A percentile compares a stretch with the other conserved stretches of the same genome.
These are phyloP conservation scores for Colletotrichum falcatum DNA, from an alignment of 2,329 filamentous ascomycete genomes.

Conservation along the genomic window DNA sequence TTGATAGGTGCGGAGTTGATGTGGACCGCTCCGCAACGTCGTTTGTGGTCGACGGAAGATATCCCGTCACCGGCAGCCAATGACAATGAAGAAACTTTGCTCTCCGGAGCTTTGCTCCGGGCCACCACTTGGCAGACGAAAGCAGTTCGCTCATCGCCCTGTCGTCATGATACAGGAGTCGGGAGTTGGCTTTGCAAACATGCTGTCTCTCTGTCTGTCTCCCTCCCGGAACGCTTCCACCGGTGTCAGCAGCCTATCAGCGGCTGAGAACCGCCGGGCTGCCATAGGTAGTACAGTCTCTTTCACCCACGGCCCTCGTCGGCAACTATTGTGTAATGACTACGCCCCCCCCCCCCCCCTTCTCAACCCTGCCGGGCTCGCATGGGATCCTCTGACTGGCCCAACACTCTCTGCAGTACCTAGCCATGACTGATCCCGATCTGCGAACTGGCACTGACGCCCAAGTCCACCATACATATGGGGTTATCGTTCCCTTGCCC, in stretches of 20 bases:
- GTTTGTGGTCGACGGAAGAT: neutral
- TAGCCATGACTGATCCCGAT: neutral
- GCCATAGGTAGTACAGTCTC: no score
- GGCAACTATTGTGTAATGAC: neutral
- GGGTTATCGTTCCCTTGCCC: neutral
- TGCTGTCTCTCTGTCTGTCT: neutral
- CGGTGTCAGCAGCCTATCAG: neutral
- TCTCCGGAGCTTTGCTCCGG: slow-evolving; percentile 28
- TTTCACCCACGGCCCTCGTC: neutral
- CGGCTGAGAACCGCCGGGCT: slow-evolving; percentile 1
- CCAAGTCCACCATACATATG: neutral
- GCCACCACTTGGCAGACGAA: slow-evolving; percentile 20
- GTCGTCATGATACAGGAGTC: slow-evolving; percentile 29
- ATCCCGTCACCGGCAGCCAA: neutral
- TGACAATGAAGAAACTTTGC: neutral
- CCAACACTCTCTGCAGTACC: neutral
- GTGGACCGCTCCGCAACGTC: neutral
- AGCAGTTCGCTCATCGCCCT: slow-evolving; percentile 1
- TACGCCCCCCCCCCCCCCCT: neutral
- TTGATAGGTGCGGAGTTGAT: neutral
- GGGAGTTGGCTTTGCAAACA: neutral
- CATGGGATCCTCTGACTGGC: slow-evolving; percentile 4
- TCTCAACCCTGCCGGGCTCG: neutral
- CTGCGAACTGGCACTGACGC: slow-evolving; percentile 1
- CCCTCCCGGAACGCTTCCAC: neutral